Conservation (phyloP, 2,329 filamentous ascomycete species). For the Emmonsiellopsis sp. region DNA sequence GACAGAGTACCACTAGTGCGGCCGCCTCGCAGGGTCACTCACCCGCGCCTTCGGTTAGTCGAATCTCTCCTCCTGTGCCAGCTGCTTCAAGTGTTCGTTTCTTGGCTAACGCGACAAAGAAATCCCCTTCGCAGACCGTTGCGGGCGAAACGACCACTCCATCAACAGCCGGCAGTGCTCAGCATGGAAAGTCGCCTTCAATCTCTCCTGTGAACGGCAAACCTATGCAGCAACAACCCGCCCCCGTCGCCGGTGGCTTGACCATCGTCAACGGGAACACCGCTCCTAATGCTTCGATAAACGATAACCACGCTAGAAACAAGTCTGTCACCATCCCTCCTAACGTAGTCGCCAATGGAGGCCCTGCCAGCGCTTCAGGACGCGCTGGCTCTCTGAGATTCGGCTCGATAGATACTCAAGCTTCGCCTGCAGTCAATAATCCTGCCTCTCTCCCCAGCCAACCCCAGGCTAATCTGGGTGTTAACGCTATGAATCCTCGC, state of each 20-base stretch:
- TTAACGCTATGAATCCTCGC: conserved; percentile 57
- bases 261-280: conserved; percentile 57
- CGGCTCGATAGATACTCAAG: conserved; percentile 35
- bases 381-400: conserved; percentile 46
- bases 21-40: conserved; percentile 35
- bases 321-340: conserved; percentile 86
- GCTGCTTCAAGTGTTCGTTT: conserved; percentile 28
- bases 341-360: conserved; percentile 67
- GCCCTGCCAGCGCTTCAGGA: conserved; percentile 44
- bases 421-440: conserved; percentile 55
- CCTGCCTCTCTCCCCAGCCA: conserved; percentile 40
- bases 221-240: conserved; percentile 38
- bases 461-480: conserved; percentile 31
- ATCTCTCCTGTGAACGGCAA: conserved; percentile 81
- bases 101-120: conserved; percentile 46
- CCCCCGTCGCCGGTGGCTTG: conserved; percentile 40
- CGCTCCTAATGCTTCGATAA: conserved; percentile 47
- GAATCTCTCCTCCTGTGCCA: conserved; percentile 42
- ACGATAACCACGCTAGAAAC: conserved; percentile 62
- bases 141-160: conserved; percentile 42
- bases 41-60: conserved; percentile 40
- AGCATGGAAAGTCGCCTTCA: conserved; percentile 54
- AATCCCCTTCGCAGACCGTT: conserved; percentile 41
- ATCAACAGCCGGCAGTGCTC: conserved; percentile 45
- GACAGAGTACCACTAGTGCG: conserved; percentile 40